Percentiles rank a stretch among this genome's conserved stretches.
Evolutionary conservation across 768 basidiomycete genomes (phyloP).

Genomic region (Hericium erinaceus): DNA sequence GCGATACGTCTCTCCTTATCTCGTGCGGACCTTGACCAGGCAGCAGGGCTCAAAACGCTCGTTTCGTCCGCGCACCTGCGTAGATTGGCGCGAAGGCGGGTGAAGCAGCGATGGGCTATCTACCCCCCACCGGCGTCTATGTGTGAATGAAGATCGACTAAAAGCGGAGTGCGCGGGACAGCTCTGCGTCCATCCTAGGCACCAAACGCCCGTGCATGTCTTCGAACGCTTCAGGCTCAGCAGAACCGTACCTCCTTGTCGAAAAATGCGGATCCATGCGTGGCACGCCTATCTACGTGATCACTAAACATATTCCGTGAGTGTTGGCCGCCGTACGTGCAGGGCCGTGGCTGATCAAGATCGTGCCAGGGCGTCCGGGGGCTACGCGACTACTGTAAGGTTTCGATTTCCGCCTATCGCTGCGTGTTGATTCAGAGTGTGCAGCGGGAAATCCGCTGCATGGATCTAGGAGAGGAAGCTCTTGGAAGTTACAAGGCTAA

Average conservation of each 20-base stretch:
- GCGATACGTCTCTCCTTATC: background rate
- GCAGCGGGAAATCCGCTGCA: slow-evolving; percentile 34
- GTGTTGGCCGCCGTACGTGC: slow-evolving; percentile 9
- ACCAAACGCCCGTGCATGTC: slow-evolving; percentile 17
- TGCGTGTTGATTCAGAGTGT: background rate
- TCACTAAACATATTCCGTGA: slow-evolving; percentile 33
- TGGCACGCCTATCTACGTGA: slow-evolving; percentile 34
- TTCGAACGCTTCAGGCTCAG: slow-evolving; percentile 15
- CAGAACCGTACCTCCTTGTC: slow-evolving; percentile 28
- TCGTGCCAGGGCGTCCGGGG: background rate
- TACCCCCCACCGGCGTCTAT: background rate
- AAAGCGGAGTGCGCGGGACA: background rate
- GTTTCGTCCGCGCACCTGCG: background rate
- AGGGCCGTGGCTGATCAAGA: background rate
- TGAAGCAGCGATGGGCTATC: background rate
- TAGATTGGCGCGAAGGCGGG: background rate
- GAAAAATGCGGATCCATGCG: slow-evolving; percentile 33
- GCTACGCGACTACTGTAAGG: too few species aligned
- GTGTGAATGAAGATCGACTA: background rate
- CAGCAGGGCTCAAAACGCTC: background rate
- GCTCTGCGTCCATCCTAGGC: slow-evolving; percentile 9
- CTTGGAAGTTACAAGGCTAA: slow-evolving; percentile 31
- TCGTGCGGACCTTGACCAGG: slow-evolving; percentile 2
- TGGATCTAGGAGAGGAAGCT: slow-evolving; percentile 33
- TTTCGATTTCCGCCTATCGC: too few species aligned